Evolutionary conservation across 1,284 basidiomycete genomes (phyloP).

Genomic region (Irpex lacteus): DNA sequence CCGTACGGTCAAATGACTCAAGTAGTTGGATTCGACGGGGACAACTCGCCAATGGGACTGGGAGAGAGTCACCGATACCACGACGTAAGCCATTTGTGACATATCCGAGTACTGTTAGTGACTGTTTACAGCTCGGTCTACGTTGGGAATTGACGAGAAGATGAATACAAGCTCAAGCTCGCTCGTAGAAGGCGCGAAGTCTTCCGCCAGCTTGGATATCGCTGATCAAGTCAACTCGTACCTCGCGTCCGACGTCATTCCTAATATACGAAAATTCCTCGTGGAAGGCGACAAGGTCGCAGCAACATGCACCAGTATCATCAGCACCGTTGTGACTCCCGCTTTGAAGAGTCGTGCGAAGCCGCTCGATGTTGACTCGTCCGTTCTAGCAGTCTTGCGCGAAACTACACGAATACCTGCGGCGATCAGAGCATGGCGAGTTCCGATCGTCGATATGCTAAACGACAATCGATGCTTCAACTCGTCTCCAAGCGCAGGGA

Average conservation of each 20-base stretch:
- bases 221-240: conserved; percentile 70
- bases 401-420: conserved; percentile 81
- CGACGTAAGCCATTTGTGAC: conserved; percentile 33
- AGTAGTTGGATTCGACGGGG: conserved; percentile 77
- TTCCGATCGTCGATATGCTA: conserved; percentile 78
- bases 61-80: conserved; percentile 65
- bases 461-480: conserved; percentile 89
- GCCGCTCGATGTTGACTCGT: conserved; percentile 72
- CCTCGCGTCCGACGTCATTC: conserved; percentile 69
- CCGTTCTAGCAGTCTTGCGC: conserved; percentile 65
- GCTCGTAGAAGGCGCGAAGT: conserved; percentile 32
- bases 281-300: conserved; percentile 85
- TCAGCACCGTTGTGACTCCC: conserved; percentile 85
- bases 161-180: conserved; percentile 40
- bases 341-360: conserved; percentile 71
- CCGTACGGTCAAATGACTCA: conserved; percentile 74
- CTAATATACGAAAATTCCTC: conserved; percentile 78
- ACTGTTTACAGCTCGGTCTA: conserved; percentile 24
- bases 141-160: conserved; percentile 58
- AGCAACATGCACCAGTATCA: conserved; percentile 76
- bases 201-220: conserved; percentile 43
- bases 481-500: conserved; percentile 51
- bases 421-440: conserved; percentile 84
- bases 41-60: conserved; percentile 49
- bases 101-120: conserved; percentile 3